phyloP scores from a whole-genome alignment of 1,284 basidiomycete species.

The Cryptococcus hybrid region DNA sequence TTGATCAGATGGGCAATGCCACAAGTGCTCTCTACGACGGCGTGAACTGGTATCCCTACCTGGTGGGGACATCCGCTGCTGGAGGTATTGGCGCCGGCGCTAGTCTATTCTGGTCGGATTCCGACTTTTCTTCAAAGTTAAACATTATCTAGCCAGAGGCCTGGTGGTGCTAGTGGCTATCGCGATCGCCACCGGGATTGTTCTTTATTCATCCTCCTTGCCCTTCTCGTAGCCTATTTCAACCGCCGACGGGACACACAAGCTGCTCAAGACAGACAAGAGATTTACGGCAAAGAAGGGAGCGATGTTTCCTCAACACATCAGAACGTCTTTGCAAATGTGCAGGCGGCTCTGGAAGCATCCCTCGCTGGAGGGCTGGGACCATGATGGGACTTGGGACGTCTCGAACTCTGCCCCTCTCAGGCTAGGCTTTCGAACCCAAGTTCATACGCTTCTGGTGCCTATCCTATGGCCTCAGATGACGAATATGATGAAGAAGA shows the following conservation, averaged over 20 bases:
- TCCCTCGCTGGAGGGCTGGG: constrained; percentile 41
- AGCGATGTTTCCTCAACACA: constrained; percentile 55
- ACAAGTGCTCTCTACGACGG: constrained; percentile 89
- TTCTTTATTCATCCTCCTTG: constrained; percentile 89
- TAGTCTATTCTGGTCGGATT: constrained; percentile 76
- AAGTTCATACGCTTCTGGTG: constrained; percentile 33
- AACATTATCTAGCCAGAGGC: constrained; percentile 78
- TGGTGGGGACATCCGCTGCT: constrained; percentile 64
- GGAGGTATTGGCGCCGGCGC: constrained; percentile 73
- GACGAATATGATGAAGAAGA: constrained; percentile 59
- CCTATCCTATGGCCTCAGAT: constrained; percentile 27
- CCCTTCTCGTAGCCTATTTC: constrained; percentile 70
- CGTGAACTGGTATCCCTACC: constrained; percentile 74
- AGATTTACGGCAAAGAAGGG: constrained; percentile 63
- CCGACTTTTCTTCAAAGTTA: constrained; percentile 67
- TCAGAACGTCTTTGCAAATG: constrained; percentile 76
- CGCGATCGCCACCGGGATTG: constrained; percentile 90
- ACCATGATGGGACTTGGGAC: constrained; percentile 39
- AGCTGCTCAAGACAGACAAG: constrained; percentile 20
- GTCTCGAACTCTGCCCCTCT: constrained; percentile 36
- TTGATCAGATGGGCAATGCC: constrained; percentile 67
- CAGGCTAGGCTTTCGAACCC: constrained; percentile 12
- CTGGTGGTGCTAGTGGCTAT: constrained; percentile 96
- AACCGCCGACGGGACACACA: constrained; percentile 56
- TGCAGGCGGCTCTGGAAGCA: constrained; percentile 70